phyloP scores from a whole-genome alignment of 1,284 basidiomycete species.

The Fomitopsis palustris region DNA sequence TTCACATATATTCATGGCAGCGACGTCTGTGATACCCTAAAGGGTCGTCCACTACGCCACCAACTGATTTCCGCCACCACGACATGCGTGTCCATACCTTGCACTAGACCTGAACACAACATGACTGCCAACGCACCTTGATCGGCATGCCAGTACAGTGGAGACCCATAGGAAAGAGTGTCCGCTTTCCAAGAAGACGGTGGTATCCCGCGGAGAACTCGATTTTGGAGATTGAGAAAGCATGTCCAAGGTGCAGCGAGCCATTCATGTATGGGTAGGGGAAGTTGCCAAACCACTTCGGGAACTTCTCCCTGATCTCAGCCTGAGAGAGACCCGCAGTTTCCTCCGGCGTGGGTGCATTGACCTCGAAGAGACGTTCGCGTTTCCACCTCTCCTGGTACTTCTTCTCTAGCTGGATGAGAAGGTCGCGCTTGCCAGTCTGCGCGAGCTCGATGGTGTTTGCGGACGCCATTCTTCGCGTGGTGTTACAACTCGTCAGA shows the following conservation, averaged over 20 bases:
- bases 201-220: conserved; percentile 97
- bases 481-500: conserved; percentile 12
- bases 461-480: conserved; percentile 22
- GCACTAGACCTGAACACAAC: neutral
- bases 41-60: no score
- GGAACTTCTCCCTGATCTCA: conserved; percentile 71
- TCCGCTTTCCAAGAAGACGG: conserved; percentile 92
- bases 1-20: neutral
- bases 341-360: conserved; percentile 73
- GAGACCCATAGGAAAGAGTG: conserved; percentile 93
- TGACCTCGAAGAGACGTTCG: conserved; percentile 77
- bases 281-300: conserved; percentile 97
- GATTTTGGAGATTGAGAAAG: conserved; percentile 98
- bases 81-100: neutral
- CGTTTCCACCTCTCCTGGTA: conserved; percentile 82
- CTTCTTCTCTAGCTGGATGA: conserved; percentile 79
- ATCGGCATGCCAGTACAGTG: conserved; percentile 99
- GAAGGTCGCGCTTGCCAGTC: conserved; percentile 91
- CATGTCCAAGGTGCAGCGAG: conserved; percentile 94
- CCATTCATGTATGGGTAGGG: conserved; percentile 99
- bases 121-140: conserved; percentile 65
- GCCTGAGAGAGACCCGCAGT: conserved; percentile 58
- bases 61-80: neutral
- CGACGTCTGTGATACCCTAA: neutral
- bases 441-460: conserved; percentile 42